These are phyloP conservation scores for Lactarius quietus DNA, from an alignment of 768 basidiomycete genomes.

Conservation along the genomic window DNA sequence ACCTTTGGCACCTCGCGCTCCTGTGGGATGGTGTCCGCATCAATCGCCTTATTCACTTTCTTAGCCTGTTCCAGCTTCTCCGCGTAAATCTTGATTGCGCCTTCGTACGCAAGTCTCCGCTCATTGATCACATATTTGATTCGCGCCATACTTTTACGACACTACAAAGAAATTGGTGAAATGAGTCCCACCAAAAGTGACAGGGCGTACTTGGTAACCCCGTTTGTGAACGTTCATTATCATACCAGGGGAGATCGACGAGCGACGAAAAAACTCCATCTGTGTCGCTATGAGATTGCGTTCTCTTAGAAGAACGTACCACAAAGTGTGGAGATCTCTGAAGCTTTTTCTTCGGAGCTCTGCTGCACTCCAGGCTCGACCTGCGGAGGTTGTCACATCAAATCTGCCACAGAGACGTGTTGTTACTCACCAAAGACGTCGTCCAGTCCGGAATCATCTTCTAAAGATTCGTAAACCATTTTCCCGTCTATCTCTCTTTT, in stretches of 20 bases:
- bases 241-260: constrained; percentile 36
- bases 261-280: constrained; percentile 66
- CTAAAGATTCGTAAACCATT: constrained; percentile 50
- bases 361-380: constrained; percentile 80
- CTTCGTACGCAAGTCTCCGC: constrained; percentile 78
- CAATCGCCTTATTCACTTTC: not conserved
- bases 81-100: constrained; percentile 42
- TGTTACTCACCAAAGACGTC: constrained; percentile 40
- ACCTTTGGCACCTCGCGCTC: constrained; percentile 12
- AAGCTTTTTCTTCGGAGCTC: constrained; percentile 92
- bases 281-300: constrained; percentile 90
- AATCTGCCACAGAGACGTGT: constrained; percentile 16
- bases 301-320: constrained; percentile 89
- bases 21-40: constrained; percentile 5
- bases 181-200: constrained; percentile 4
- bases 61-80: constrained; percentile 21
- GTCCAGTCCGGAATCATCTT: constrained; percentile 31
- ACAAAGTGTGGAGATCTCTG: constrained; percentile 88
- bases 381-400: constrained; percentile 39
- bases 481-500: constrained; percentile 48
- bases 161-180: constrained; percentile 41
- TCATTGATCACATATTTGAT: constrained; percentile 93
- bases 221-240: constrained; percentile 8
- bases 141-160: constrained; percentile 93
- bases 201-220: constrained; percentile 21